Evolutionary conservation across 768 basidiomycete species (phyloP).

Genomic region (Hysterangium stoloniferum): DNA sequence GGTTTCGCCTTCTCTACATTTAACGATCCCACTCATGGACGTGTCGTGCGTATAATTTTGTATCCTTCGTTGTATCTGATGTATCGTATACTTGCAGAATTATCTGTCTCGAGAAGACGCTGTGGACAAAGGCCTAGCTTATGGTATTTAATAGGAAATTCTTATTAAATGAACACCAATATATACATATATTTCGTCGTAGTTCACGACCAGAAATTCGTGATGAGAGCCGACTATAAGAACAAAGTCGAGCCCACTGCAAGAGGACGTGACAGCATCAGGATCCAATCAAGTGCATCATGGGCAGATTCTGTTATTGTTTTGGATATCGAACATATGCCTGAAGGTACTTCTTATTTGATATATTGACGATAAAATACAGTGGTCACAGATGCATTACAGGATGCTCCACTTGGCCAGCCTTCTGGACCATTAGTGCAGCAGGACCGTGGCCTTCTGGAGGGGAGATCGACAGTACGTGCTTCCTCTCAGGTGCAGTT

Average conservation of each 20-base stretch:
- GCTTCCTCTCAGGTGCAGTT: conserved; percentile 33
- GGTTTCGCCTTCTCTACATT: conserved; percentile 42
- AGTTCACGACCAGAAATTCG: conserved; percentile 32
- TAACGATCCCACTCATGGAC: conserved; percentile 59
- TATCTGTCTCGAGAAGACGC: conserved; percentile 43
- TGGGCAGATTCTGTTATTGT: conserved; percentile 42
- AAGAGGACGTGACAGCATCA: conserved; percentile 50
- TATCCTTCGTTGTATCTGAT: not conserved
- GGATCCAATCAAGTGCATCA: conserved; percentile 39
- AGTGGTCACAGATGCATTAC: not conserved
- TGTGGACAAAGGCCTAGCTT: conserved; percentile 35
- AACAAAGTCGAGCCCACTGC: conserved; percentile 28
- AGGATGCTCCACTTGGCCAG: conserved; percentile 46
- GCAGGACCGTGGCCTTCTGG: conserved; percentile 16
- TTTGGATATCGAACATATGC: conserved; percentile 53
- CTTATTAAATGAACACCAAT: not conserved
- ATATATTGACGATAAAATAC: not conserved
- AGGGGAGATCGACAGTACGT: conserved; percentile 39
- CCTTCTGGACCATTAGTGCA: conserved; percentile 50
- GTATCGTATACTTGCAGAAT: conserved; percentile 22
- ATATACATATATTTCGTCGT: not conserved
- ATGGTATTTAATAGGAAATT: conserved; percentile 27
- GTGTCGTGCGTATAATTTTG: conserved; percentile 26
- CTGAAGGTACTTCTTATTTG: conserved; percentile 37
- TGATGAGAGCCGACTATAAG: conserved; percentile 48